Evolutionary conservation across 768 basidiomycete genomes (phyloP).

Genomic region (Gymnopilus junonius): DNA sequence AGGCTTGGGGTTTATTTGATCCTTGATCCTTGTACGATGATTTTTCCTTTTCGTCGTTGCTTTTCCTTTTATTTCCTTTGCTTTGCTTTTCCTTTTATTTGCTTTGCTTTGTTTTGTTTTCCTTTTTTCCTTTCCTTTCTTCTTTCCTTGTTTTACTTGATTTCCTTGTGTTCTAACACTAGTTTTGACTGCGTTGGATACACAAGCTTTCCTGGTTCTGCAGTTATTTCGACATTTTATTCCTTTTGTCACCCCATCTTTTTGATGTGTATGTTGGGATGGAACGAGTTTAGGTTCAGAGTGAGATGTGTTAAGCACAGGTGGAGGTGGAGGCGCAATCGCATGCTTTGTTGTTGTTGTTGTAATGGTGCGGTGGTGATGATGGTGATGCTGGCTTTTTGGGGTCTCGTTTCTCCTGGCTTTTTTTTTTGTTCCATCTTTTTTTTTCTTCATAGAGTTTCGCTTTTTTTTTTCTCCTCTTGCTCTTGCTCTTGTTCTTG

Average conservation of each 20-base stretch:
- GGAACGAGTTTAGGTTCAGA: too few species aligned
- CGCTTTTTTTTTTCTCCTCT: background rate
- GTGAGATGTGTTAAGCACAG: too few species aligned
- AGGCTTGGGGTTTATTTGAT: too few species aligned
- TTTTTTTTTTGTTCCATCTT: background rate
- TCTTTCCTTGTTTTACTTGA: background rate
- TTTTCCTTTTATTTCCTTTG: background rate
- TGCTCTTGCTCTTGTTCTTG: background rate
- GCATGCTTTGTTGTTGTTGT: too few species aligned
- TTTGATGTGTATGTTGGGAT: too few species aligned
- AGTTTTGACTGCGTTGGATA: too few species aligned
- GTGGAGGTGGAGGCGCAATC: too few species aligned
- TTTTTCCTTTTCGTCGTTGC: background rate
- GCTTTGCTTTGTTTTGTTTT: background rate
- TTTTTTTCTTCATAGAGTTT: background rate
- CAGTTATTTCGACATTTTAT: background rate
- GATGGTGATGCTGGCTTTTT: too few species aligned
- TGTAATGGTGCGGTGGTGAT: too few species aligned
- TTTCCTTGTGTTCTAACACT: too few species aligned
- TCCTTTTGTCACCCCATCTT: background rate
- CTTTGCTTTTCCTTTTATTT: background rate
- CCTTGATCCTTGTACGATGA: too few species aligned
- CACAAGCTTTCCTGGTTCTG: background rate
- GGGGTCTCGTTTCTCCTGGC: background rate
- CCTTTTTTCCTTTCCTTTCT: background rate